A percentile compares a stretch with the other conserved stretches of the same genome.
These are phyloP conservation scores for Pinus taeda DNA, from an alignment of 75 land plant genomes.

Conservation along the genomic window DNA sequence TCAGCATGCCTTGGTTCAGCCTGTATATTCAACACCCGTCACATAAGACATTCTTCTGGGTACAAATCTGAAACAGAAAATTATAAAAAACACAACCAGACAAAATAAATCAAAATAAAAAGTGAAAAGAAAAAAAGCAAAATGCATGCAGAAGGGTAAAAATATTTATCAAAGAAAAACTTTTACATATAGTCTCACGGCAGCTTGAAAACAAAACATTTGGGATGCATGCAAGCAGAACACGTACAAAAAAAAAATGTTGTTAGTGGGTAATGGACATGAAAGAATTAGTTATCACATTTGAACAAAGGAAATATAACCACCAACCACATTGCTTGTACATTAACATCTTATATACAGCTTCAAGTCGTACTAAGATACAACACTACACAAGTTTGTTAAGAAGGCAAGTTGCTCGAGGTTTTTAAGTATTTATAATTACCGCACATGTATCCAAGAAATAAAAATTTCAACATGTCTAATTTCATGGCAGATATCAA, in stretches of 20 bases:
- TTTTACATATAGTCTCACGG: background rate
- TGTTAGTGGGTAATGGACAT: no score
- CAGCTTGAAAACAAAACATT: background rate
- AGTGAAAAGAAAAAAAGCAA: background rate
- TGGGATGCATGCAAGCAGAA: background rate
- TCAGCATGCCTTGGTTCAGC: conserved; percentile 79
- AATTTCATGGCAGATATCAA: no score
- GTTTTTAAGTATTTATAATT: no score
- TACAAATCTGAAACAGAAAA: conserved; percentile 4
- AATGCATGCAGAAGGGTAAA: background rate
- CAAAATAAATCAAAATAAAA: background rate
- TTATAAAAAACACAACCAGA: background rate
- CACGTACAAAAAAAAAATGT: background rate
- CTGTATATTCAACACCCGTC: conserved; percentile 21
- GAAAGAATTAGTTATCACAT: no score
- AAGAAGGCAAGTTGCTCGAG: no score
- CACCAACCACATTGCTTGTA: no score
- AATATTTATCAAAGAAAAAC: background rate
- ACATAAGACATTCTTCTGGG: background rate
- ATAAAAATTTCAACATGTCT: no score
- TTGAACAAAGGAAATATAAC: no score
- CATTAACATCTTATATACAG: no score
- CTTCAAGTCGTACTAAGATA: no score
- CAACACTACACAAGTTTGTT: no score
- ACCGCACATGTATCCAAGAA: no score